Evolutionary conservation across 805 yeast species (phyloP), one percentile per base, ranked within the genome.

Genomic region (Candida vartiovaarae): DNA sequence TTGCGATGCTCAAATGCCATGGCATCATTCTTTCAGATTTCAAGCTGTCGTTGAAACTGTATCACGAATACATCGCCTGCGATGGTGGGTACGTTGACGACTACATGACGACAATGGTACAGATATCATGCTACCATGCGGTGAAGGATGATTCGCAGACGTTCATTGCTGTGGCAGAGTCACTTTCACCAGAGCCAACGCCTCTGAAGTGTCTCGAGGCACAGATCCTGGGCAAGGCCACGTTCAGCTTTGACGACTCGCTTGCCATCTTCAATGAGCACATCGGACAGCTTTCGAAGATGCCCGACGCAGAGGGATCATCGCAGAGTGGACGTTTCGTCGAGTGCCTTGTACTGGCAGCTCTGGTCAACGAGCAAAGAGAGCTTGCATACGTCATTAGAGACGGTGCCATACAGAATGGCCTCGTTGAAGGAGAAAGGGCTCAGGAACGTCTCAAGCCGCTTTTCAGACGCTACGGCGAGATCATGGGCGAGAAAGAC

Each of bases 371-470:
- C 33, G 61, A 66, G 36, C 82, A 78, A 54, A 59, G 81, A 36
- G 77, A 74, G 46, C 76, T 78, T 58, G 80, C 82, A 0, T 63
- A 67, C 42, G 68, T 75, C 36, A 55, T 76, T 9, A 64, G 68
- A 47, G 79, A 76, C 36, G 75, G 74, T 49, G 74, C 77, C 0
- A 52, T 65, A 1, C 63, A 60, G 32, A 70, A 67, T 42, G 62
- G 59, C 5, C 38, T 64, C 4, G 47, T 76, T 3, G 51, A 52
- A 11, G 70, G 74, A 31, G 74, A 69, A 28, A 51, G 53, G 3
- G 78, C 75, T 29, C 55, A 64, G 5, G 63, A 64, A 15, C 53
- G 53, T n/a, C 55, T 76, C 7, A 76, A 74, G 51, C 62, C 56
- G 8, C 49, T 66, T 7, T 66, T 78, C 49, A 69, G 73, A 49